These are phyloP conservation scores for Umbelopsis sp. DNA, from an alignment of 192 early-diverging fungal species.

Conservation along the genomic window DNA sequence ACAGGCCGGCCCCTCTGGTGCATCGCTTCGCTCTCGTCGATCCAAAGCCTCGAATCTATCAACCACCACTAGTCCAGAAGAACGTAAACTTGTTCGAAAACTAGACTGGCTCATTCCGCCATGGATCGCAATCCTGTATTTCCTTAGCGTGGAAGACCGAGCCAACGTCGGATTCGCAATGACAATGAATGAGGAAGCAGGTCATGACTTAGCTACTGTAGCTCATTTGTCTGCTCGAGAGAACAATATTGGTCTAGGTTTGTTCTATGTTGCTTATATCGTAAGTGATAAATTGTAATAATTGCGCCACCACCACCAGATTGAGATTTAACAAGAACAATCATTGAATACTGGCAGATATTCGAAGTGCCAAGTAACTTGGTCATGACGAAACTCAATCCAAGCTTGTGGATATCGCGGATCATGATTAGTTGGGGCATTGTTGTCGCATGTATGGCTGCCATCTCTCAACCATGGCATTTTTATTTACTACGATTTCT, in stretches of 20 bases:
- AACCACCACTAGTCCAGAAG: slow-evolving; percentile 9
- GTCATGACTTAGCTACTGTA: slow-evolving; percentile 31
- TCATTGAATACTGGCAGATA: not conserved
- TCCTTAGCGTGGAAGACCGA: slow-evolving; percentile 36
- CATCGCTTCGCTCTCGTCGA: not conserved
- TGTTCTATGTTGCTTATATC: slow-evolving; percentile 43
- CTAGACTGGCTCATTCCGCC: slow-evolving; percentile 39
- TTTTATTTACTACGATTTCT: slow-evolving; percentile 39
- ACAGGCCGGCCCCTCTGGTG: not conserved
- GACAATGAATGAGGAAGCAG: slow-evolving; percentile 38
- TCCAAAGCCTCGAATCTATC: not conserved
- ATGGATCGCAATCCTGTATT: slow-evolving; percentile 41
- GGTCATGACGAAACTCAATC: slow-evolving; percentile 38
- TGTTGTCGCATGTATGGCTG: slow-evolving; percentile 40
- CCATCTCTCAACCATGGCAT: slow-evolving; percentile 40
- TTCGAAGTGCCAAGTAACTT: slow-evolving; percentile 42
- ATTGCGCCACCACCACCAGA: not conserved
- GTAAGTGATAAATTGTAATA: slow-evolving; percentile 15
- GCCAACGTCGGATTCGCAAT: slow-evolving; percentile 40
- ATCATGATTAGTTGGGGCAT: slow-evolving; percentile 45
- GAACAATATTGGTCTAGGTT: slow-evolving; percentile 37
- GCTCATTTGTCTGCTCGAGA: slow-evolving; percentile 21
- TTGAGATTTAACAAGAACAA: not conserved
- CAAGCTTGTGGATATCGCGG: slow-evolving; percentile 37
- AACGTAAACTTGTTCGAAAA: slow-evolving; percentile 33